Base-by-base conservation (phyloP, 2,329 filamentous ascomycete species). In the Diplocarpon rosae region DNA sequence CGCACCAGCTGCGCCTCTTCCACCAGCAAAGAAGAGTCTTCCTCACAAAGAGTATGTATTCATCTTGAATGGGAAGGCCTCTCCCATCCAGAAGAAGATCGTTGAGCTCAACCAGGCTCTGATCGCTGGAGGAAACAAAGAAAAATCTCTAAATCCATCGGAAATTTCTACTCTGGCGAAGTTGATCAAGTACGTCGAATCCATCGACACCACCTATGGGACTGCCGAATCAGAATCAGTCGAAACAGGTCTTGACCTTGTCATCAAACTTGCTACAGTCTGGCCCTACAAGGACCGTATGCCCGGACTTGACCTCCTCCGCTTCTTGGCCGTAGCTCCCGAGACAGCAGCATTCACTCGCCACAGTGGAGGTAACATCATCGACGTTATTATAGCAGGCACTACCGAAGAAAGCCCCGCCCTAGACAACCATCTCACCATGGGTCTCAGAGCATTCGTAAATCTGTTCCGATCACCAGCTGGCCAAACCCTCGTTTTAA, bases 221-320 rank as follows among this genome's bases (percentile, higher is more conserved):
- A 24, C 59, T 9, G 54, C 58, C 16, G 47, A 59, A 45, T 65
- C 60, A 42, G 50, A 71, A 69, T 52, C 68, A 71, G 62, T 77
- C 6, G 62, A 71, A 6, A 60, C 67, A 14, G 73, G 78, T 1
- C 63, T 90, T 2, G 69, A 78, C 16, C 66, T 87, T 0, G 69
- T 88, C 5, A 66, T 87, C 46, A 85, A 80, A 56, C 73, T 93
- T 42, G 76, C 80, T 14, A 86, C 84, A 0, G 64, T 71, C 28
- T 98, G 92, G 92, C 83, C 89, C 2, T 79, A 83, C 42, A 71
- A 79, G 11, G 84, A 86, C 53, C 81, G 88, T 37, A 72, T 98
- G 0, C 85, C 92, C 0, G 85, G 80, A 11, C 74, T 98, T 1
- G 92, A 96, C 62, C 70, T 96, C 1, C 72, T 96, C 5, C 85